phyloP scores from a whole-genome alignment of 2,329 filamentous ascomycete species.

The Colletotrichum camelliae region DNA sequence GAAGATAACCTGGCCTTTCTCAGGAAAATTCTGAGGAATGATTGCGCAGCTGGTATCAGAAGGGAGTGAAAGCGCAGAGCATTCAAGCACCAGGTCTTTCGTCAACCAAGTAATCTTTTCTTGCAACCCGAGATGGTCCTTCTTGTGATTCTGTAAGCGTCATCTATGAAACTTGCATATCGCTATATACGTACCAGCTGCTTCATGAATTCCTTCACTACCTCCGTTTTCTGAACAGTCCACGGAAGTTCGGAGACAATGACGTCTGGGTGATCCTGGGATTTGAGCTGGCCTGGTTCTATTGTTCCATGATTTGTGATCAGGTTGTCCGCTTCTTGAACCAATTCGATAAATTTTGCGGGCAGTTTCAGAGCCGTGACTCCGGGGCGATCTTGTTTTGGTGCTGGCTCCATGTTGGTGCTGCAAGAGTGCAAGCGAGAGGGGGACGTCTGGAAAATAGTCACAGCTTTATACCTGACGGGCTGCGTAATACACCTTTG shows the following conservation, averaged over 20 bases:
- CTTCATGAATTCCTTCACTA: not conserved
- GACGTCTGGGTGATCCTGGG: not conserved
- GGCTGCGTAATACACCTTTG: not conserved
- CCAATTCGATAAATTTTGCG: not conserved
- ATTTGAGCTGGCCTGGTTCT: not conserved
- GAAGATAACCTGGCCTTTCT: not conserved
- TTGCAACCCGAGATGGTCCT: not conserved
- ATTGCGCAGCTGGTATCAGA: not conserved
- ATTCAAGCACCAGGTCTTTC: not conserved
- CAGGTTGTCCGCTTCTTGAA: not conserved
- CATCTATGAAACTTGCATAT: not conserved
- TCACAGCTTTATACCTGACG: not conserved
- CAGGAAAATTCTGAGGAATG: not conserved
- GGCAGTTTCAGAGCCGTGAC: not conserved
- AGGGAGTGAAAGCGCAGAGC: not conserved
- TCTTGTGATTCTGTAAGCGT: not conserved
- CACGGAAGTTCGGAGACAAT: not conserved
- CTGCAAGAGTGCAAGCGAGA: not conserved
- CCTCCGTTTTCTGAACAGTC: not conserved
- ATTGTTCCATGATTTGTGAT: not conserved
- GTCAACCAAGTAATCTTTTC: not conserved
- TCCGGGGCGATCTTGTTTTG: not conserved
- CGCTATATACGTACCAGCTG: not conserved
- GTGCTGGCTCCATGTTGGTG: not conserved
- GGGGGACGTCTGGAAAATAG: not conserved